These are phyloP conservation scores for Fusarium cicatricum DNA, from an alignment of 2,329 filamentous ascomycete genomes.

Conservation along the genomic window DNA sequence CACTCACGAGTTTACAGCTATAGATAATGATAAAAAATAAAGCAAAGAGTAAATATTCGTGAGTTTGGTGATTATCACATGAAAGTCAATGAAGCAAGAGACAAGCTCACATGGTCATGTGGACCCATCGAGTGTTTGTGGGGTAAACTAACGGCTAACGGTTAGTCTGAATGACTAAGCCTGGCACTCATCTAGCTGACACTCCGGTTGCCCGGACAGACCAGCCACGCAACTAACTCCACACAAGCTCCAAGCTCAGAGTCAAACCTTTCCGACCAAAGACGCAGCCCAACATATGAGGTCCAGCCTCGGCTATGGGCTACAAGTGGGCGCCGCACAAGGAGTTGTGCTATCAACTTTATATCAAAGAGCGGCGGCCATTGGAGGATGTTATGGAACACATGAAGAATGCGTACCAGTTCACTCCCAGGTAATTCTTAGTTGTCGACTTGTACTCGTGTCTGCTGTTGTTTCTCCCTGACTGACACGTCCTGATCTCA, in stretches of 20 bases:
- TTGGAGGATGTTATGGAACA: slow-evolving; percentile 79
- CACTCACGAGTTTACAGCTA: not conserved
- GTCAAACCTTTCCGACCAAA: slow-evolving; percentile 38
- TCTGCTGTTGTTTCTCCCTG: not conserved
- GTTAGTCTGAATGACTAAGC: slow-evolving; percentile 36
- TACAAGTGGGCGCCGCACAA: slow-evolving; percentile 58
- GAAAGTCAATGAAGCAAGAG: not conserved
- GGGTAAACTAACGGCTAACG: slow-evolving; percentile 12
- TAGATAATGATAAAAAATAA: not conserved
- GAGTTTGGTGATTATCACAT: slow-evolving; percentile 11
- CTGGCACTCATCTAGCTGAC: slow-evolving; percentile 3
- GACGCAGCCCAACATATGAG: slow-evolving; percentile 30
- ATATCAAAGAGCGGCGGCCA: slow-evolving; percentile 77
- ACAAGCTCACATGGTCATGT: not conserved
- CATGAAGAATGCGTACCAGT: slow-evolving; percentile 70
- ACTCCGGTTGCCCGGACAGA: slow-evolving; percentile 38
- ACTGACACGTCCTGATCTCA: slow-evolving; percentile 45
- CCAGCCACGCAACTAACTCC: slow-evolving; percentile 44
- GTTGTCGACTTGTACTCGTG: not conserved
- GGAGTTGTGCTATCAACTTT: slow-evolving; percentile 65
- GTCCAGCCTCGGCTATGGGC: slow-evolving; percentile 49
- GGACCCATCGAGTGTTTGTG: not conserved
- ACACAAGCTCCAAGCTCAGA: slow-evolving; percentile 27
- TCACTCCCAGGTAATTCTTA: slow-evolving; percentile 65
- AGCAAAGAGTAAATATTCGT: no score